Base-by-base conservation (phyloP, 768 basidiomycete species). In the Calocybe indica region DNA sequence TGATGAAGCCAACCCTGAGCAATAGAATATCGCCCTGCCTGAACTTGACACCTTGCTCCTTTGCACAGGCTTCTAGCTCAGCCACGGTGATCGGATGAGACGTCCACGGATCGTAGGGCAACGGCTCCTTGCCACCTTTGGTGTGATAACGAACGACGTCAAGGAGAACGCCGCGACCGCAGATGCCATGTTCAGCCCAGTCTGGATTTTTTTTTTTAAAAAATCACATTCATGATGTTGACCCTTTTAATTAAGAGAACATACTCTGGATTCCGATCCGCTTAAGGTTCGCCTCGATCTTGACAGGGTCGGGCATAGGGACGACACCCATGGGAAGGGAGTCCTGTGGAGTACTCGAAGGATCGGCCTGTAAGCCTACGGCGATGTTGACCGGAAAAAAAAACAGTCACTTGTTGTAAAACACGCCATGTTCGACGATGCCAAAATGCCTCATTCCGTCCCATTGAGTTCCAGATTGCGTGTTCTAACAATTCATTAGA, bases 401-500 rank as follows among this genome's bases (percentile, higher is more conserved):
- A 28, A 34, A 45, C 45, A 50, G 56, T 40, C 52, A 81, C 81
- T 82, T 80, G 63, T 83, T 79, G 60, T 84, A 85, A 57, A 79
- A 82, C 14, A 82, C 65, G 2, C 68, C 68, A 52, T 83, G 74
- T 11, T 76, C 71, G 0, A 61, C 41, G 37, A 84, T 50, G 2
- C 80, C 80, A 55, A 71, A 80, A 53, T 85, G 82, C 50, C 75
- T 70, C 58, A 84, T 47, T 6, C 83, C 82, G 53, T 85, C 83
- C 83, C 83, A 84, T 54, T 86, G 83, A 4, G 80, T 73, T 7
- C 83, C 81, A 0, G 82, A 82, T 64, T 85, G 84, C 0, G 83
- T 82, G 52, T 86, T 85, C 83, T 85, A 55, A 44, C n/a, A 49
- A 14, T 32, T 38, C 10, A 35, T 37, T 45, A 22, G 34, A 5